A percentile compares a stretch with the other conserved stretches of the same genome.
Conservation (phyloP, 495 filamentous ascomycete species). For the Xylaria telfairii region DNA sequence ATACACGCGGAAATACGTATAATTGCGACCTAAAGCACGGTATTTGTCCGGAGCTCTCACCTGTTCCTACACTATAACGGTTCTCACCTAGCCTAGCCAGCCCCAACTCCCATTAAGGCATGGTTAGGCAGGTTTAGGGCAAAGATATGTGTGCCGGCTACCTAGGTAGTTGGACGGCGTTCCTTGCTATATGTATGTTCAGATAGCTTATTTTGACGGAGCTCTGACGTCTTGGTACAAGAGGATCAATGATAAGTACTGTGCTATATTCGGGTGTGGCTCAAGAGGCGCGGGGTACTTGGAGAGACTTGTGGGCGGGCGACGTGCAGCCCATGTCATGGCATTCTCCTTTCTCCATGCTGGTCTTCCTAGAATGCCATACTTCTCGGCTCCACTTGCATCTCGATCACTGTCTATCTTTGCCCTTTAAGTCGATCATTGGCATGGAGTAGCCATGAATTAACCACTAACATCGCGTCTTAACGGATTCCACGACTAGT, state of each 20-base stretch:
- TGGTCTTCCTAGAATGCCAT: constrained; percentile 39
- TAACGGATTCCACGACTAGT: constrained; percentile 8
- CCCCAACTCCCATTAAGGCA: neutral
- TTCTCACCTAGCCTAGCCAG: neutral
- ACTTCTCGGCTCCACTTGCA: constrained; percentile 30
- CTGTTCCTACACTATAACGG: neutral
- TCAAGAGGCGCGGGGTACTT: constrained; percentile 28
- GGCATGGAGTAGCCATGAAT: constrained; percentile 29
- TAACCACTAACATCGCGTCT: constrained; percentile 14
- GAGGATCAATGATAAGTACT: constrained; percentile 7
- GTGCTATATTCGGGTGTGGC: neutral
- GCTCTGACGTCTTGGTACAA: constrained; percentile 11
- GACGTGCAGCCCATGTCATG: constrained; percentile 31
- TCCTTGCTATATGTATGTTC: neutral
- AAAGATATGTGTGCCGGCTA: neutral
- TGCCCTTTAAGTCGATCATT: constrained; percentile 22
- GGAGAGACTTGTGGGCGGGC: constrained; percentile 28
- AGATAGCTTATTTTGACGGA: neutral
- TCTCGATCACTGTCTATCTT: constrained; percentile 36
- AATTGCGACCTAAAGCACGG: neutral
- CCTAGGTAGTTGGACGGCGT: constrained; percentile 1
- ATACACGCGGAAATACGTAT: neutral
- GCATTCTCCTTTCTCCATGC: constrained; percentile 35
- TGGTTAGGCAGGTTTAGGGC: neutral
- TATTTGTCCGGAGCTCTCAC: neutral